Evolutionary conservation across 116 monocot genomes (phyloP).

Genomic region (Iris pallida): DNA sequence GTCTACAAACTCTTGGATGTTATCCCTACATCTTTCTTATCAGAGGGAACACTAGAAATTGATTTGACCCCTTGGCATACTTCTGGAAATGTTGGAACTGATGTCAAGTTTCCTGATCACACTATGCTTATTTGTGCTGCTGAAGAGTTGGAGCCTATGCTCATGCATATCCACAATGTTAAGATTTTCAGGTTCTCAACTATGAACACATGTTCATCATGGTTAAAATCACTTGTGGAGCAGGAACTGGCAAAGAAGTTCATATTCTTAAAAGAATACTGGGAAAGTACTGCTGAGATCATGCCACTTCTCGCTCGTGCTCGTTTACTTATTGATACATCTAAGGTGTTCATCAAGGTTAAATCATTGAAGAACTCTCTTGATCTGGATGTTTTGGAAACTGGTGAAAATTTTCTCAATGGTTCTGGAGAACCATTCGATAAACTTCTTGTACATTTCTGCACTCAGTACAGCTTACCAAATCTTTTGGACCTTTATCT

Average conservation of each 20-base stretch:
- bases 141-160: conserved; percentile 70
- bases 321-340: conserved; percentile 33
- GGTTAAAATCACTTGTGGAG: conserved; percentile 66
- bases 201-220: conserved; percentile 43
- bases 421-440: conserved; percentile 51
- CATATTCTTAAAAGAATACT: conserved; percentile 80
- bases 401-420: conserved; percentile 8
- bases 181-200: conserved; percentile 51
- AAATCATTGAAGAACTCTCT: conserved; percentile 16
- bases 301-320: conserved; percentile 59
- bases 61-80: conserved; percentile 37
- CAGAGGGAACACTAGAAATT: conserved; percentile 53
- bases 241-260: conserved; percentile 68
- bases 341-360: conserved; percentile 1
- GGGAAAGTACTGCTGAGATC: conserved; percentile 64
- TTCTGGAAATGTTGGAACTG: conserved; percentile 10
- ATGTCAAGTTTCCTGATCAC: conserved; percentile 16
- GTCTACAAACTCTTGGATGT: conserved; percentile 51
- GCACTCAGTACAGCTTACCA: conserved; percentile 62
- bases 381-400: conserved; percentile 27
- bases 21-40: conserved; percentile 50
- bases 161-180: conserved; percentile 56
- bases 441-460: conserved; percentile 61
- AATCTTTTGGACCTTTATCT: conserved; percentile 81
- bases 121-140: conserved; percentile 28